A percentile compares a stretch with the other conserved stretches of the same genome.
phyloP scores from a whole-genome alignment of 192 early-diverging fungal species.

The Helicostylum pulchrum region DNA sequence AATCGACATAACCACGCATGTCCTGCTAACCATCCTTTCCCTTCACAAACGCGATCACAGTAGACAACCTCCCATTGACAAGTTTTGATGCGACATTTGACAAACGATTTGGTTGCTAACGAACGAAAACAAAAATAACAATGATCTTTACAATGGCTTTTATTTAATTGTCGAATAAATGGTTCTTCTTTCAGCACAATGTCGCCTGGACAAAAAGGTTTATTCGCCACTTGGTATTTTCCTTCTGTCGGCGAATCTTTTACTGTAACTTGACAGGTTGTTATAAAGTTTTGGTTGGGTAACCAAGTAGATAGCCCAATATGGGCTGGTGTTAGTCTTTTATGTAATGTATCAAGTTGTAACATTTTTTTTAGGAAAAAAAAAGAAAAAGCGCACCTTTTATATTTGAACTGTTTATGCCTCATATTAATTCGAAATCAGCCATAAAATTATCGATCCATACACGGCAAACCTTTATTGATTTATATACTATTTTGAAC shows the following conservation, averaged over 20 bases:
- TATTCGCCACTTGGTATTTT: background rate
- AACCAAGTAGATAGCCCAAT: background rate
- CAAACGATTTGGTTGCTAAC: background rate
- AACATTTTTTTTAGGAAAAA: no score
- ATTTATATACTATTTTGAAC: no score
- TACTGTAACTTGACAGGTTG: background rate
- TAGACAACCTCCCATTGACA: slow-evolving; percentile 13
- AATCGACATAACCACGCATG: slow-evolving; percentile 12
- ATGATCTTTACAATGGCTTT: background rate
- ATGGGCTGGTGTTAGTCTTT: background rate
- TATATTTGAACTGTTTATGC: no score
- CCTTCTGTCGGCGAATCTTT: background rate
- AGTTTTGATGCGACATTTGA: background rate
- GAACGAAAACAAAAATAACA: slow-evolving; percentile 11
- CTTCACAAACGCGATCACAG: slow-evolving; percentile 8
- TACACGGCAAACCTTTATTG: no score
- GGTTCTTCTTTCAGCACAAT: slow-evolving; percentile 9
- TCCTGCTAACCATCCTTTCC: background rate
- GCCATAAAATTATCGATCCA: no score
- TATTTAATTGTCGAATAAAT: slow-evolving; percentile 4
- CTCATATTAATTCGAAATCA: no score
- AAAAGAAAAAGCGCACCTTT: no score
- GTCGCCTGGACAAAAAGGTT: background rate
- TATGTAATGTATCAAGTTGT: background rate
- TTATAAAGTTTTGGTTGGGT: background rate